Conservation (phyloP, 345 rosid genomes). For the Salix brachista region DNA sequence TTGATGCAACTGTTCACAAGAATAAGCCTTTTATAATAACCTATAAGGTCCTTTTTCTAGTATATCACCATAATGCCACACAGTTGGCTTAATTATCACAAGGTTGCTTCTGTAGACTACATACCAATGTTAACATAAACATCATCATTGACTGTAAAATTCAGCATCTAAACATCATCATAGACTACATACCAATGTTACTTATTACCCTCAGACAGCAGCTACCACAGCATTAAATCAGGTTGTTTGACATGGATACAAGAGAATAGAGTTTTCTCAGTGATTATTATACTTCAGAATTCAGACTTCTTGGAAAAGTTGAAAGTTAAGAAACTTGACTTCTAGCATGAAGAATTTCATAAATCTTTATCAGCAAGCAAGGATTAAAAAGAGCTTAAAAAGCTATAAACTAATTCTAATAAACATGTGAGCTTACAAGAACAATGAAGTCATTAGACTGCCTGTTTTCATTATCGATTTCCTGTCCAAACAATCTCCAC, state of each 20-base stretch:
- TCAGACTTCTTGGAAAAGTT: background rate
- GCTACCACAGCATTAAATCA: background rate
- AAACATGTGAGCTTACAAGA: conserved; percentile 35
- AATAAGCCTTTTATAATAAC: background rate
- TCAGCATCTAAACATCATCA: conserved; percentile 40
- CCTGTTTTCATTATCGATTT: conserved; percentile 36
- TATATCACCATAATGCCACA: background rate
- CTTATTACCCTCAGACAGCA: background rate
- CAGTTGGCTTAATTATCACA: background rate
- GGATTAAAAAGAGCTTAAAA: background rate
- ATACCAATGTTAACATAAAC: conserved; percentile 70
- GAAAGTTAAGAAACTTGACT: background rate
- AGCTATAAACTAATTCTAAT: conserved; percentile 4
- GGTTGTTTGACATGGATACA: background rate
- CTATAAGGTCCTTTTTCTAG: background rate
- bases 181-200: too few species aligned
- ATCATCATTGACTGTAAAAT: conserved; percentile 66
- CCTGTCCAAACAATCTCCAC: conserved; percentile 41
- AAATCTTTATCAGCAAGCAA: background rate
- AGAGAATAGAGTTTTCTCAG: background rate
- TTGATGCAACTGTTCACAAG: background rate
- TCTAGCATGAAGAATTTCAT: background rate
- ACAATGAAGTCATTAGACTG: conserved; percentile 49
- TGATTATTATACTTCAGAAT: background rate
- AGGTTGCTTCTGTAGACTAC: conserved; percentile 11